These are phyloP conservation scores for Suillus cothurnatus DNA, from an alignment of 768 basidiomycete species.

Conservation along the genomic window DNA sequence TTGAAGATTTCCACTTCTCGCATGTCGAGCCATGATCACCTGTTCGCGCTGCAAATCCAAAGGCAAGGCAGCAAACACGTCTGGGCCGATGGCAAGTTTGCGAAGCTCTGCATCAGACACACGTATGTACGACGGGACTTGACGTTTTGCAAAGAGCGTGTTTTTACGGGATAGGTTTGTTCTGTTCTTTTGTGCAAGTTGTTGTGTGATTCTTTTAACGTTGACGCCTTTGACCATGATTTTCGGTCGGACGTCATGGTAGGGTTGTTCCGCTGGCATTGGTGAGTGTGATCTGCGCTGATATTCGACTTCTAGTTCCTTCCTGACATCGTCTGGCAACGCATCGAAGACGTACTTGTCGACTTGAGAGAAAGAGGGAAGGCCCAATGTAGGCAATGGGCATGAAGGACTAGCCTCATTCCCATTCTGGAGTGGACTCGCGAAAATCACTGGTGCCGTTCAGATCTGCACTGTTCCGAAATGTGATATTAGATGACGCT, in stretches of 20 bases:
- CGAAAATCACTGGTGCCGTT: too few species aligned
- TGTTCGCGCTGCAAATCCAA: constrained; percentile 73
- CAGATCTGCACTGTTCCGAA: too few species aligned
- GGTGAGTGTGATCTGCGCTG: constrained; percentile 60
- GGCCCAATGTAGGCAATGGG: constrained; percentile 33
- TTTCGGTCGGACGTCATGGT: constrained; percentile 15
- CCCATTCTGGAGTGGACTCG: constrained; percentile 21
- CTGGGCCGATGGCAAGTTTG: constrained; percentile 71
- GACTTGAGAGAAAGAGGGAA: constrained; percentile 77
- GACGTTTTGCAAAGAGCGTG: constrained; percentile 40
- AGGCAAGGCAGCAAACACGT: constrained; percentile 68
- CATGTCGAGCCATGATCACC: constrained; percentile 57
- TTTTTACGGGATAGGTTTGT: constrained; percentile 41
- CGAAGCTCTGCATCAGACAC: constrained; percentile 60
- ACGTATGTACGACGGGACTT: constrained; percentile 38
- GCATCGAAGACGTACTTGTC: constrained; percentile 72
- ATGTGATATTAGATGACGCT: too few species aligned
- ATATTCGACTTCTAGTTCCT: constrained; percentile 70
- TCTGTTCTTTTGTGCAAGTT: constrained; percentile 59
- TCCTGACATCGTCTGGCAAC: constrained; percentile 67
- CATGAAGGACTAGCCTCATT: constrained; percentile 5
- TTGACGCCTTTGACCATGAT: constrained; percentile 40
- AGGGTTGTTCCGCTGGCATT: constrained; percentile 26
- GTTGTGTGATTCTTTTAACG: constrained; percentile 60
- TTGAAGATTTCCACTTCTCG: constrained; percentile 40